A percentile compares a stretch with the other conserved stretches of the same genome.
phyloP scores from a whole-genome alignment of 805 yeast genomes.

The Ogataea henricii region DNA sequence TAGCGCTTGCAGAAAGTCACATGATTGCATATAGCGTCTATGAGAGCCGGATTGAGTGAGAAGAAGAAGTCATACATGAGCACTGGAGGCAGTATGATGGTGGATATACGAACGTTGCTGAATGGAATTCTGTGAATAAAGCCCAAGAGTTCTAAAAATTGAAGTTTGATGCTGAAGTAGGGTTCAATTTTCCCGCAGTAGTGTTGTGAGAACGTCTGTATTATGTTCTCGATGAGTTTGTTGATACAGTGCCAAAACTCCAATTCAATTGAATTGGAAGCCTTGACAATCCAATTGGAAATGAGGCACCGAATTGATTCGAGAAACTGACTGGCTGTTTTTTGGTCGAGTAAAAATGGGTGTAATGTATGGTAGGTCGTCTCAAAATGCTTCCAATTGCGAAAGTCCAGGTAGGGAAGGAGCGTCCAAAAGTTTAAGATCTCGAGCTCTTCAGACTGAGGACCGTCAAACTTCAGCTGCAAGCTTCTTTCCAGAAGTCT shows the following conservation, averaged over 20 bases:
- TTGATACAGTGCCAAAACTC: constrained; percentile 23
- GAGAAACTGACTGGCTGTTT: constrained; percentile 4
- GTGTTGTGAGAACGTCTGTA: constrained; percentile 6
- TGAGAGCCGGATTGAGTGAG: constrained; percentile 44
- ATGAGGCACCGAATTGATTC: constrained; percentile 11
- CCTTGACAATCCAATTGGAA: constrained; percentile 18
- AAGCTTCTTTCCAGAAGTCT: constrained; percentile 6
- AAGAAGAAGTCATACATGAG: constrained; percentile 42
- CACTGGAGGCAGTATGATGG: constrained; percentile 42
- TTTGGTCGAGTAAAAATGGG: constrained; percentile 4
- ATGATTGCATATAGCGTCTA: constrained; percentile 49
- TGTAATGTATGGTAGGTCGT: constrained; percentile 6
- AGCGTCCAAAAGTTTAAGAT: constrained; percentile 21
- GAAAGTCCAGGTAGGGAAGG: constrained; percentile 13
- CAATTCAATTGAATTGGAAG: not conserved
- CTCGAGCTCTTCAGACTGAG: constrained; percentile 4
- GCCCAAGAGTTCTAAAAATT: constrained; percentile 18
- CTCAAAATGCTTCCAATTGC: constrained; percentile 20
- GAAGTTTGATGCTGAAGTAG: constrained; percentile 7
- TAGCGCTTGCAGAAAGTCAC: constrained; percentile 44
- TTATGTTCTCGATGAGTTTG: constrained; percentile 12
- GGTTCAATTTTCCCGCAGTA: constrained; percentile 14
- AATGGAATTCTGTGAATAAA: constrained; percentile 26
- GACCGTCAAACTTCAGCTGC: constrained; percentile 3
- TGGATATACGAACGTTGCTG: constrained; percentile 20